These are phyloP conservation scores for Cyclospora cayetanensis DNA, from an alignment of 169 alveolate genomes.

Conservation along the genomic window DNA sequence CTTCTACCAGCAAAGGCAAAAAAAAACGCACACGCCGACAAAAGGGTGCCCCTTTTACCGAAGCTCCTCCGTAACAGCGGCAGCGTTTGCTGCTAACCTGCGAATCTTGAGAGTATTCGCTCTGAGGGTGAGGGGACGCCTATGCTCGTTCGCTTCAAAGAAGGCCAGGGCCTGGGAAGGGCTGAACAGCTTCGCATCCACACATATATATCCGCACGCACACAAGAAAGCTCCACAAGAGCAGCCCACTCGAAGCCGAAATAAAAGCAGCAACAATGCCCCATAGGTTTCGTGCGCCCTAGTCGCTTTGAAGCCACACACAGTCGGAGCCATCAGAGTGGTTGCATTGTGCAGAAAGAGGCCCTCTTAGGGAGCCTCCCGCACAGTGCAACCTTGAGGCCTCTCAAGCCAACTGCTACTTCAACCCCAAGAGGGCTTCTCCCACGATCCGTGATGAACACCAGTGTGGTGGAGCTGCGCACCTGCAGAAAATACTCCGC, in stretches of 20 bases:
- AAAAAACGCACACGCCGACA: background rate
- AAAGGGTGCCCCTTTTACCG: background rate
- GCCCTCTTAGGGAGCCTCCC: background rate
- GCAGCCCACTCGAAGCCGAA: background rate
- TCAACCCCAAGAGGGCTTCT: no score
- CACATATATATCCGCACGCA: background rate
- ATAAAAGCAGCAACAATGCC: background rate
- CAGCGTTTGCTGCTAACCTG: background rate
- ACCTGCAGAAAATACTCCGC: conserved; percentile 83
- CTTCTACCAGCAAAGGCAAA: background rate
- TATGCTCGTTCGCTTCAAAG: conserved; percentile 91
- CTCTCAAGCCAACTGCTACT: no score
- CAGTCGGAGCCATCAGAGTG: no score
- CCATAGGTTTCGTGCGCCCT: background rate
- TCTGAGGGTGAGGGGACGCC: conserved; percentile 90
- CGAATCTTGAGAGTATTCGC: conserved; percentile 80
- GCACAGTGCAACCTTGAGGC: no score
- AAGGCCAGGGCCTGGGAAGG: conserved; percentile 85
- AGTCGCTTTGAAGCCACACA: background rate
- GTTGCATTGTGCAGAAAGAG: no score
- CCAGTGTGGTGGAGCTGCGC: background rate
- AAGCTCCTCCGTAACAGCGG: background rate
- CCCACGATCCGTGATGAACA: no score
- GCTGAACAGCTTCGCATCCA: conserved; percentile 26
- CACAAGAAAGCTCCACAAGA: no score